Evolutionary conservation across 208 protist genomes (phyloP).

Genomic region (Trichomonas vaginalis): DNA sequence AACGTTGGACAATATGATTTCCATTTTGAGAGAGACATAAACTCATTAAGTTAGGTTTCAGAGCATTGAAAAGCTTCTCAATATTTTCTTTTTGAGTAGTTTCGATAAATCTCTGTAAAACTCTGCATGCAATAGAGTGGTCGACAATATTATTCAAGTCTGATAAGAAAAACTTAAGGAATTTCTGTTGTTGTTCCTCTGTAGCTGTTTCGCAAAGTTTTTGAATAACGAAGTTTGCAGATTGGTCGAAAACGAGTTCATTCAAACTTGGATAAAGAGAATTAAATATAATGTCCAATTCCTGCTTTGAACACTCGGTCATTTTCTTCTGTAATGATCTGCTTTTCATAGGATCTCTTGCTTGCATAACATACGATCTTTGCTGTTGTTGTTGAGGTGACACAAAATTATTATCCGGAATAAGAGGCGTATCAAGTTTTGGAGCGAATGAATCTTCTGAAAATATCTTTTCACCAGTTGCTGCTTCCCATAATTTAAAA

Average conservation of each 20-base stretch:
- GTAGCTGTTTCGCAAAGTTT: background rate
- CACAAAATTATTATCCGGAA: background rate
- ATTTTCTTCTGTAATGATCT: background rate
- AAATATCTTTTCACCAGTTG: background rate
- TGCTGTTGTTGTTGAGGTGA: background rate
- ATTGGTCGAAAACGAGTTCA: background rate
- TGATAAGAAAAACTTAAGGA: background rate
- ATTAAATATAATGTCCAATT: background rate
- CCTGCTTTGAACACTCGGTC: background rate
- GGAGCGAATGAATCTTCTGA: background rate
- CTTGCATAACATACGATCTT: background rate
- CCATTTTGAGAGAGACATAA: conserved; percentile 10
- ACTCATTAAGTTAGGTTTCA: background rate
- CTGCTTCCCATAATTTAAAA: background rate
- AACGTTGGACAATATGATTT: conserved; percentile 19
- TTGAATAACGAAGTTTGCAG: background rate
- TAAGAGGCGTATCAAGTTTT: background rate
- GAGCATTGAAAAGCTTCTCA: background rate
- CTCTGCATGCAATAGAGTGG: background rate
- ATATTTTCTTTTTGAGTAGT: background rate
- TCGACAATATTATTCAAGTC: background rate
- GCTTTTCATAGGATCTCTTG: background rate
- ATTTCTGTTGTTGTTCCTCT: background rate
- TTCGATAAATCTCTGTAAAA: conserved; percentile 3
- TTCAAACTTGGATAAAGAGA: background rate